Evolutionary conservation across 441 rosid genomes (phyloP).

Genomic region (Populus hybrid): DNA sequence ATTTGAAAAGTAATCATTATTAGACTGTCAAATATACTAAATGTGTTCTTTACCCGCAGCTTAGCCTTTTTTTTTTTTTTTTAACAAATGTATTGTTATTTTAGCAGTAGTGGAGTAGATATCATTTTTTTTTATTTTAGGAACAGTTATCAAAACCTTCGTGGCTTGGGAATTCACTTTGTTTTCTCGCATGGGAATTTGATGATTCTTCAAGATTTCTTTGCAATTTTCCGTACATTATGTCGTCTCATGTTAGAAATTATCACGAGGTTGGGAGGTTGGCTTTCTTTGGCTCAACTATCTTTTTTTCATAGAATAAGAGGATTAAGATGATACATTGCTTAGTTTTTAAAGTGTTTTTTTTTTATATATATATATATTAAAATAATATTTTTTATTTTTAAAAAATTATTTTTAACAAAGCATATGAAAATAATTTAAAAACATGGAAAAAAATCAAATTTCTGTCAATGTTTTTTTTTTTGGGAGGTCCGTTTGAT

Average conservation of each 20-base stretch:
- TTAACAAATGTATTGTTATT: not conserved
- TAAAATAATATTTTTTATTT: too few relatives aligned
- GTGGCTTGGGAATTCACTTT: not conserved
- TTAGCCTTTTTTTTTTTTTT: not conserved
- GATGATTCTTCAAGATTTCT: not conserved
- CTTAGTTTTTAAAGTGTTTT: too few relatives aligned
- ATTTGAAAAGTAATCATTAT: too few relatives aligned
- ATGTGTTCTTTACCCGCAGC: not conserved
- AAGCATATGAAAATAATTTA: too few relatives aligned
- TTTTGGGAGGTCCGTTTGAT: not conserved
- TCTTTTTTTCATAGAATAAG: not conserved
- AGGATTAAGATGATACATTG: not conserved
- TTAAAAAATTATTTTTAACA: too few relatives aligned
- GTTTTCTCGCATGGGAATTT: not conserved
- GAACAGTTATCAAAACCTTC: not conserved
- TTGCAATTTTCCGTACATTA: not conserved
- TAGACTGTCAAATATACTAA: too few relatives aligned
- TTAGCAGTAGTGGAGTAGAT: not conserved
- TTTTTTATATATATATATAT: too few relatives aligned
- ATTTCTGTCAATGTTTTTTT: not conserved
- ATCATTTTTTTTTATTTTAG: not conserved
- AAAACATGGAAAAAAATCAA: too few relatives aligned
- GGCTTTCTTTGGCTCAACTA: not conserved
- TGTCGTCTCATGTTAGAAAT: not conserved
- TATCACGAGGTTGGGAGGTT: not conserved